Conservation (phyloP, 1,284 basidiomycete genomes). For the Cutaneotrichosporon daszewskae region DNA sequence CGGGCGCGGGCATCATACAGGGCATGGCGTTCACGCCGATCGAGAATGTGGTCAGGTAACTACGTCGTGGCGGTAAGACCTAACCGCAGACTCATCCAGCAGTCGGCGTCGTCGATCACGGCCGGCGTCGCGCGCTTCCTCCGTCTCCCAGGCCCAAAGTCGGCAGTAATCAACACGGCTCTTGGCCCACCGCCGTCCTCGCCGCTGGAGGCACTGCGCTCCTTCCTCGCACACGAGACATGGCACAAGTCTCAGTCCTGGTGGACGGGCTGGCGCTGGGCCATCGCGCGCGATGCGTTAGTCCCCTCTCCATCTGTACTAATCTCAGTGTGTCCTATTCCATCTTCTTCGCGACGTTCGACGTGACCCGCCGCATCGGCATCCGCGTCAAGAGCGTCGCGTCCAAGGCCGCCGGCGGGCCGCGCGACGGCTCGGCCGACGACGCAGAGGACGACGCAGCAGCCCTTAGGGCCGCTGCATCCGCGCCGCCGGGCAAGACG, state of each 20-base stretch:
- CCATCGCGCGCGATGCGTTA: conserved; percentile 38
- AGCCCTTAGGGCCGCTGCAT: conserved; percentile 3
- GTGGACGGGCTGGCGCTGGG: conserved; percentile 46
- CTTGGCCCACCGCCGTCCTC: conserved; percentile 19
- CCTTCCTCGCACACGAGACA: conserved; percentile 30
- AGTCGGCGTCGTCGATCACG: conserved; percentile 28
- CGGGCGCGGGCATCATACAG: conserved; percentile 42
- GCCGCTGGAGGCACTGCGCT: conserved; percentile 31
- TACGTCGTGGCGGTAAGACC: neutral
- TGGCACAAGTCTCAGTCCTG: conserved; percentile 36
- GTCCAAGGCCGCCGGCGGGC: neutral
- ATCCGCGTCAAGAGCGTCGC: conserved; percentile 33
- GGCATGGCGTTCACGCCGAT: conserved; percentile 45
- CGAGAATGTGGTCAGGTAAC: conserved; percentile 44
- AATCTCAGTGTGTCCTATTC: conserved; percentile 36
- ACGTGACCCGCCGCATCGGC: conserved; percentile 39
- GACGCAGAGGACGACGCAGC: neutral
- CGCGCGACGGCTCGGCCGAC: neutral
- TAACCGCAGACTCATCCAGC: conserved; percentile 23
- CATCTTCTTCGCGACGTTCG: conserved; percentile 47
- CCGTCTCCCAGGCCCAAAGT: conserved; percentile 19
- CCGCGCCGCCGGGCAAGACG: conserved; percentile 11
- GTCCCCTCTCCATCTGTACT: neutral
- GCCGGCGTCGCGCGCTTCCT: conserved; percentile 18
- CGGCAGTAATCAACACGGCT: neutral